A percentile compares a stretch with the other conserved stretches of the same genome.
phyloP scores from a whole-genome alignment of 148 eudicot genomes.

The Rhododendron ovatum region DNA sequence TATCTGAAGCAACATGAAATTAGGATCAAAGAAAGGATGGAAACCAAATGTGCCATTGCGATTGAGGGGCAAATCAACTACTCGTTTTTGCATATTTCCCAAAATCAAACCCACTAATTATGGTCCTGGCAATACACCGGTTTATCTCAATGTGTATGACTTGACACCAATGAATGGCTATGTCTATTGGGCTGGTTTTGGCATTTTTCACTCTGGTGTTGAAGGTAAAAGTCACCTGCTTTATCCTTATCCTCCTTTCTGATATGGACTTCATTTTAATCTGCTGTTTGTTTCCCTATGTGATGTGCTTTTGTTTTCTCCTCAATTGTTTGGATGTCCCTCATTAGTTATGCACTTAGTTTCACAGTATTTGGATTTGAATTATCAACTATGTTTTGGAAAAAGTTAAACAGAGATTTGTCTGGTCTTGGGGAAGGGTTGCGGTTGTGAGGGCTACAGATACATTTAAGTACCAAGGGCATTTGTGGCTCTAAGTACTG shows the following conservation, averaged over 20 bases:
- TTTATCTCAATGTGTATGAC: slow-evolving; percentile 85
- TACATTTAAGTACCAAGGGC: neutral
- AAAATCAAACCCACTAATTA: slow-evolving; percentile 45
- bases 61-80: slow-evolving; percentile 51
- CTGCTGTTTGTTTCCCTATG: neutral
- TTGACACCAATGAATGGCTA: slow-evolving; percentile 84
- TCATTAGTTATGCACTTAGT: neutral
- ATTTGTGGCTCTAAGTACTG: slow-evolving; percentile 6
- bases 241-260: neutral
- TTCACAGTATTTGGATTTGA: neutral
- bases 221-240: slow-evolving; percentile 54
- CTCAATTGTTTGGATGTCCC: neutral
- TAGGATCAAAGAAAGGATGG: slow-evolving; percentile 63
- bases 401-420: neutral
- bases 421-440: neutral
- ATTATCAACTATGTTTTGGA: neutral
- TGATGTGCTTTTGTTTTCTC: neutral
- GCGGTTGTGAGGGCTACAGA: neutral
- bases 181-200: slow-evolving; percentile 93
- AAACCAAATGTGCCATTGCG: slow-evolving; percentile 52
- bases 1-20: slow-evolving; percentile 40
- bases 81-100: slow-evolving; percentile 63
- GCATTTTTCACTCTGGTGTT: slow-evolving; percentile 93
- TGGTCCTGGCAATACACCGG: slow-evolving; percentile 57
- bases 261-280: neutral